These are phyloP conservation scores for Blattamonas nauphoetae DNA, from an alignment of 78 protist species.

Conservation along the genomic window DNA sequence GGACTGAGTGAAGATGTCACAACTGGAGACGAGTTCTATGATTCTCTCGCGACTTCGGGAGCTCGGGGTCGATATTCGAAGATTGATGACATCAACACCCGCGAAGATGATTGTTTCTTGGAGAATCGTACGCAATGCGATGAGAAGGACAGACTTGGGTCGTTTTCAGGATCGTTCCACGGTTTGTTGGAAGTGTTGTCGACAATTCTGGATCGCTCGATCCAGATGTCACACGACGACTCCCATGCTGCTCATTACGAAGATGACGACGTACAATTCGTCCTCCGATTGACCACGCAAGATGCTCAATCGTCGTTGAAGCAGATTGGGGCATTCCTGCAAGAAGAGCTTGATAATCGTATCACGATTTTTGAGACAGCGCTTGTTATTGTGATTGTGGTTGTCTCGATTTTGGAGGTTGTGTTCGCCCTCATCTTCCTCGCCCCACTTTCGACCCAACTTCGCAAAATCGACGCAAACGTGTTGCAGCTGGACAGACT, in stretches of 20 bases:
- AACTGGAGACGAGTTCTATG: neutral
- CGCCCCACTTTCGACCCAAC: neutral
- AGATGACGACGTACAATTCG: no score
- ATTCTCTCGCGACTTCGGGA: neutral
- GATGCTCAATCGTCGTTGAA: neutral
- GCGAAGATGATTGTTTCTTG: neutral
- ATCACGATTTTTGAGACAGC: neutral
- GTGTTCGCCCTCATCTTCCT: neutral
- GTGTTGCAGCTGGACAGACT: no score
- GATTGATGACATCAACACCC: neutral
- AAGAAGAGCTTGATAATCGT: neutral
- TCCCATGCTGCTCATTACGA: no score
- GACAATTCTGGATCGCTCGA: no score
- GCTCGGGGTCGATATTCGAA: neutral
- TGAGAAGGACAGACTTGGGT: no score
- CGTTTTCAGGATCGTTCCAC: no score
- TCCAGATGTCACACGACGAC: no score
- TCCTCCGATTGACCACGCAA: neutral
- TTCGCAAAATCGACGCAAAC: no score
- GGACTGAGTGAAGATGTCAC: neutral
- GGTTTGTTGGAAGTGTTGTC: no score
- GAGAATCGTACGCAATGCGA: neutral
- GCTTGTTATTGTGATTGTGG: neutral
- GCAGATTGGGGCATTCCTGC: neutral
- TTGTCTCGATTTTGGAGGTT: neutral